Base-by-base conservation (phyloP, 345 rosid genomes). In the Syzygium oleosum region DNA sequence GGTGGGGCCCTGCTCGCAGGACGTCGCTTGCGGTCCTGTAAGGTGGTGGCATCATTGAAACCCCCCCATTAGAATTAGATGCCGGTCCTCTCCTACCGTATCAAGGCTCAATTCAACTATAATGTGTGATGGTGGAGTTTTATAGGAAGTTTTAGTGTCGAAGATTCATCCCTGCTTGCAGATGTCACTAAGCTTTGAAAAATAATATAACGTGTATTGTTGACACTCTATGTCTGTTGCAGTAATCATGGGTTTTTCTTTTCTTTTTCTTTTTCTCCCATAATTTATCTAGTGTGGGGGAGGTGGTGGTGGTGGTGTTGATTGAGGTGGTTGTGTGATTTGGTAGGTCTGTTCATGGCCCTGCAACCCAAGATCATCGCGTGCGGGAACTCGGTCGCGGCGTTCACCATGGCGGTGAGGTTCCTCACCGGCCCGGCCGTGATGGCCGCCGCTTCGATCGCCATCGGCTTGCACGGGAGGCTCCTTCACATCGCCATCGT, bases 291-390 rank as follows among this genome's bases (percentile, higher is more conserved):
- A 19, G 83, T 19, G 23, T 5, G 27, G 38, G 38, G 27, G 49
- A 21, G 25, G 38, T 34, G 41, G 41, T 38, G 41, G 49, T 38
- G 49, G 12, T 43, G 46, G 46, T 43, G 46, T 38, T 73, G 86
- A 41, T 52, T 54, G 58, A 84, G 41, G 63, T 29, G 11, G 31
- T 65, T 59, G 87, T 80, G 34, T 46, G 49, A 38, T 73, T 73
- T 73, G 83, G 77, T 85, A 98, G 99, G 99, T 88, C 91, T 98
- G 91, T 98, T 98, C 90, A 98, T 98, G 99, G 99, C 99, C 51
- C 90, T 98, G 87, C 99, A 98, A 88, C 99, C 99, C 25, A 98
- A 93, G 94, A 95, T 98, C 52, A 98, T 98, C 65, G 99, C 99
- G 49, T 97, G 99, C 88, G 99, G 99, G 83, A 97, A 97, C 91